Base-by-base conservation (phyloP, 2,329 filamentous ascomycete genomes). In the Aspergillus melleus region DNA sequence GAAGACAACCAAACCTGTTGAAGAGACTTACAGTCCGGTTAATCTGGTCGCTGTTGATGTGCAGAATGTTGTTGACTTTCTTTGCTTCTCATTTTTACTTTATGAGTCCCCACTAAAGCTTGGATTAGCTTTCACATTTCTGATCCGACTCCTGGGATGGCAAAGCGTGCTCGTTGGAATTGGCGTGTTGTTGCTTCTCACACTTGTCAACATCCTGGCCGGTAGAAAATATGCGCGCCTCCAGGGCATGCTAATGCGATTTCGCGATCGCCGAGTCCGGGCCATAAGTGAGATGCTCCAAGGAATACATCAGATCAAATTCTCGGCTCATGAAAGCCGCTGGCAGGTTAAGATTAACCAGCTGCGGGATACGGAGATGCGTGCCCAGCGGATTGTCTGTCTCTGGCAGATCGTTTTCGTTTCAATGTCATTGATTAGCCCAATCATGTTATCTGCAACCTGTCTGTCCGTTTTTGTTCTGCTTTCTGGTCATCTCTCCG, bases 241-340 rank as follows among this genome's bases (percentile, higher is more conserved):
- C 87, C 91, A 68, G 87, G 89, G 59, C 77, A 80, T 39, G 53
- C 74, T 92, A 51, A 92, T 92, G 90, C 89, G 88, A 70, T 81
- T 88, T 36, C 82, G 90, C 50, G 90, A 93, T 71, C 81, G 86
- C 59, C 92, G 92, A 74, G 82, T 91, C 74, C 87, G 83, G 1
- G 83, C 91, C 14, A 83, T 93, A 30, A 90, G 89, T 4, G 90
- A 93, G 73, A 88, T 88, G 1, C 76, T 93, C 2, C 84, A 89
- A 66, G 90, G 90, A 5, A 92, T 93, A 63, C 85, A 89, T 1
- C 90, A 93, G 74, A 91, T 93, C 77, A 93, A 93, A 70, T 92
- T 92, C 66, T 89, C 89, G 1, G 90, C 90, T 1, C 76, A 91
- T 1, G 90, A 93, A 73, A 77, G 80, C 24, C 85, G 90, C 66